Conservation (phyloP, 768 basidiomycete species). For the Mycena haematopus region DNA sequence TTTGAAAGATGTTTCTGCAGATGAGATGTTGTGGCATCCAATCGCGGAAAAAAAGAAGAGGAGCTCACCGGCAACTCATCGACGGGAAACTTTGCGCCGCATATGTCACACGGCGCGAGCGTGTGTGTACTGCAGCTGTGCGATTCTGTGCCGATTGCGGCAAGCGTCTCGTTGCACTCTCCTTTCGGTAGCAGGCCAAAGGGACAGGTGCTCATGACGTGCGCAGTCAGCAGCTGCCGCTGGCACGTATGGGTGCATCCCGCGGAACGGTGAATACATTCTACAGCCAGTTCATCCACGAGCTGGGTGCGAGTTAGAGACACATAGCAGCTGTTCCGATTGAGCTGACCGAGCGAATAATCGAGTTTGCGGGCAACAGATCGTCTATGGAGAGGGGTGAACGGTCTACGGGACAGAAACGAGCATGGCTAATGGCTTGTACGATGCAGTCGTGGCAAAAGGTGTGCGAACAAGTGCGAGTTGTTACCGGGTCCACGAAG, state of each 20-base stretch:
- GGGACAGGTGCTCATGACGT: constrained; percentile 66
- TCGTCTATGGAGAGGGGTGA: constrained; percentile 65
- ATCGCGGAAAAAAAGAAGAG: constrained; percentile 5
- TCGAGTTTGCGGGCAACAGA: constrained; percentile 70
- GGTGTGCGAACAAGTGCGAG: constrained; percentile 80
- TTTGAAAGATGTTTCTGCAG: constrained; percentile 45
- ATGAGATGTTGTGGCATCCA: neutral
- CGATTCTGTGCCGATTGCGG: constrained; percentile 53
- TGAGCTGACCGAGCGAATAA: constrained; percentile 72
- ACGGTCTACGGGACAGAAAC: constrained; percentile 87
- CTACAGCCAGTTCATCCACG: constrained; percentile 81
- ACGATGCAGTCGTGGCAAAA: constrained; percentile 86
- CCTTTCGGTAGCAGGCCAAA: constrained; percentile 56
- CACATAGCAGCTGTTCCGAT: neutral
- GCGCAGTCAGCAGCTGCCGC: constrained; percentile 66
- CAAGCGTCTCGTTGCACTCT: constrained; percentile 50
- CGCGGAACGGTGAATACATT: constrained; percentile 63
- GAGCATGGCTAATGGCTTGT: constrained; percentile 68
- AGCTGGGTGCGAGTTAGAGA: constrained; percentile 52
- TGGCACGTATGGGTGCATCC: constrained; percentile 74
- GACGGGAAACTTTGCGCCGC: constrained; percentile 41
- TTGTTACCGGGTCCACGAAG: constrained; percentile 78
- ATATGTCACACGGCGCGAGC: constrained; percentile 46
- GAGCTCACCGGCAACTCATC: constrained; percentile 46
- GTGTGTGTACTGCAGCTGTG: constrained; percentile 43